Evolutionary conservation across 2,329 filamentous ascomycete genomes (phyloP).

Genomic region (Pseudohalonectria lignicola): DNA sequence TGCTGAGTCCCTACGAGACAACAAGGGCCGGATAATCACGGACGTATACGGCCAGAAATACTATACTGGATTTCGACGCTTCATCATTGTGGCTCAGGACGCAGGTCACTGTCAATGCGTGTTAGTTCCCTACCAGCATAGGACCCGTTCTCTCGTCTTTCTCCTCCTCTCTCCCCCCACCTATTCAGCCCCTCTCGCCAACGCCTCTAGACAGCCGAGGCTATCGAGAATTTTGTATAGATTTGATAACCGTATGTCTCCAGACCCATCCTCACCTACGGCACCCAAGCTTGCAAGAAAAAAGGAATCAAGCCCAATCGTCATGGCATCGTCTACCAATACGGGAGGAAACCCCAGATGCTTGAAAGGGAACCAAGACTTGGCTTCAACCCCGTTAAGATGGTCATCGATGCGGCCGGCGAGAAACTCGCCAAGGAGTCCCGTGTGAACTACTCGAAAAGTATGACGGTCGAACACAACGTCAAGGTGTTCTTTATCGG

Average conservation of each 20-base stretch:
- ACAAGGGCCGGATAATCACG: too few relatives aligned
- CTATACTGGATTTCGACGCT: conserved; percentile 39
- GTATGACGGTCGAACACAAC: conserved; percentile 46
- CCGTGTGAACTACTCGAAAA: conserved; percentile 46
- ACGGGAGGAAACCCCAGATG: conserved; percentile 16
- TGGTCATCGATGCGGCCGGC: conserved; percentile 27
- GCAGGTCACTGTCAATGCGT: conserved; percentile 44
- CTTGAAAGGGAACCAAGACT: conserved; percentile 32
- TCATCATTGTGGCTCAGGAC: conserved; percentile 40
- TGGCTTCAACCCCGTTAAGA: conserved; percentile 34
- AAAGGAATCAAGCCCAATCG: conserved; percentile 37
- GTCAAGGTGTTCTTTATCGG: conserved; percentile 46
- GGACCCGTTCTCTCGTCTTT: too few relatives aligned
- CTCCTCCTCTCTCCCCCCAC: too few relatives aligned
- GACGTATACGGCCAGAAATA: conserved; percentile 20
- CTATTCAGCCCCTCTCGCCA: too few relatives aligned
- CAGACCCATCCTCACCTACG: conserved; percentile 46
- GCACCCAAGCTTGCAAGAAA: conserved; percentile 39
- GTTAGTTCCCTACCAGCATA: too few relatives aligned
- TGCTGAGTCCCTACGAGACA: too few relatives aligned
- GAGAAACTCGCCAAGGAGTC: conserved; percentile 38
- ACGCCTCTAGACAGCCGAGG: too few relatives aligned
- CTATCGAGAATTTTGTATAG: too few relatives aligned
- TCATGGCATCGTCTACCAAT: conserved; percentile 40
- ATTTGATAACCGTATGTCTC: too few relatives aligned